Percentiles rank a stretch among this genome's conserved stretches.
These are phyloP conservation scores for Cryptosporidium parvum DNA, from an alignment of 169 alveolate species.

Conservation along the genomic window DNA sequence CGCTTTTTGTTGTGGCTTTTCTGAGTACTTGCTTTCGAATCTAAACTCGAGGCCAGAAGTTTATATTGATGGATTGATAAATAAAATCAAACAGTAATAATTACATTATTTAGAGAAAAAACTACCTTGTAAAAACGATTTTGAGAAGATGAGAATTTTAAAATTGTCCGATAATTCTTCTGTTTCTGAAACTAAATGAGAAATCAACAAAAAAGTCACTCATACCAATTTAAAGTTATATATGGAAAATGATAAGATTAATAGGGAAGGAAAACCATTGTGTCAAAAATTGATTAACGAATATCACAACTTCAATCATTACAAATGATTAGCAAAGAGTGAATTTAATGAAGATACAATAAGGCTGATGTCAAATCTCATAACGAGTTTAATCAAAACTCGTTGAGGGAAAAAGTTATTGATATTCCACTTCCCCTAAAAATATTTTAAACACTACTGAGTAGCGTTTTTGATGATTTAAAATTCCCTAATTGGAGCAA, in stretches of 20 bases:
- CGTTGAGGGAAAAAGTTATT: neutral
- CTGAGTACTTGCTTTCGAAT: neutral
- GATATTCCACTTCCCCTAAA: neutral
- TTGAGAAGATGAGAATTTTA: neutral
- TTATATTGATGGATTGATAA: neutral
- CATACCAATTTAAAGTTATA: neutral
- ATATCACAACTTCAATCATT: neutral
- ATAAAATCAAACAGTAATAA: neutral
- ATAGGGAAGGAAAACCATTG: neutral
- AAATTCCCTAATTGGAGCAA: neutral
- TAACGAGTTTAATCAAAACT: neutral
- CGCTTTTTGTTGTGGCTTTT: slow-evolving; percentile 26
- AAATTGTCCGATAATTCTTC: neutral
- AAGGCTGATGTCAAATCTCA: neutral
- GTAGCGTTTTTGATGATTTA: slow-evolving; percentile 3
- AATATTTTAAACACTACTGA: neutral
- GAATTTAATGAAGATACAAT: slow-evolving; percentile 33
- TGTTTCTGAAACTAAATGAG: neutral
- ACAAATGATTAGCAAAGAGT: slow-evolving; percentile 7
- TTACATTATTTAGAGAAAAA: neutral
- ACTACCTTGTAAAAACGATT: too few relatives aligned
- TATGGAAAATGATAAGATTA: neutral
- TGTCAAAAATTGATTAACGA: neutral
- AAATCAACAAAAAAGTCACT: neutral
- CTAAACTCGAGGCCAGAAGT: slow-evolving; percentile 17